phyloP scores from a whole-genome alignment of 1,284 basidiomycete species.

The Bondarzewia mesenterica region DNA sequence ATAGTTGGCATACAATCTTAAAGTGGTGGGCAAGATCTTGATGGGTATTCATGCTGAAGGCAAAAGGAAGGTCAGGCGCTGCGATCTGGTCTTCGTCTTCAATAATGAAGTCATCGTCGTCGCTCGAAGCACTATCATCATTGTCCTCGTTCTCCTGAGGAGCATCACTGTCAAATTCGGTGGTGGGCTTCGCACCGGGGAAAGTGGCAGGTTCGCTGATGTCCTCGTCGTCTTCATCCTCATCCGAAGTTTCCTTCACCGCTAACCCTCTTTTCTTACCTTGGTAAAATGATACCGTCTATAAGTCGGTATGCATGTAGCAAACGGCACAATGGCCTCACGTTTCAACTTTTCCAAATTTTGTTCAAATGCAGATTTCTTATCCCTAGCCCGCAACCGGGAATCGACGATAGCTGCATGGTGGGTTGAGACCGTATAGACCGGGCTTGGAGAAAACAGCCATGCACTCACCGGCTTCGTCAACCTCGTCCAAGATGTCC shows the following conservation, averaged over 20 bases:
- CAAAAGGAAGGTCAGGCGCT: constrained; percentile 48
- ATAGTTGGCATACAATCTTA: constrained; percentile 80
- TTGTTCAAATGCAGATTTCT: constrained; percentile 50
- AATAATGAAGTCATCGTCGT: constrained; percentile 59
- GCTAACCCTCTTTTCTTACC: neutral
- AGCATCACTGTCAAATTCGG: constrained; percentile 6
- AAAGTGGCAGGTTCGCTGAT: constrained; percentile 21
- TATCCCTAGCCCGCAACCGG: constrained; percentile 54
- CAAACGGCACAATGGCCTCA: too few relatives aligned
- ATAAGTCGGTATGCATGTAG: too few relatives aligned
- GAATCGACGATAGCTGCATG: constrained; percentile 50
- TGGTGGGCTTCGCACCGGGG: constrained; percentile 10
- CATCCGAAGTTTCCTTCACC: constrained; percentile 1
- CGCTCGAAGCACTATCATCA: constrained; percentile 21
- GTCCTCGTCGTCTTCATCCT: neutral
- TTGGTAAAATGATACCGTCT: too few relatives aligned
- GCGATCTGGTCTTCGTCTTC: constrained; percentile 51
- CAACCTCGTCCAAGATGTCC: constrained; percentile 47
- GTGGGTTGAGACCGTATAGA: neutral
- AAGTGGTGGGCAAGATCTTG: constrained; percentile 72
- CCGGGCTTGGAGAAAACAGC: too few relatives aligned
- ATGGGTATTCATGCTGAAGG: constrained; percentile 72
- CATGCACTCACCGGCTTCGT: constrained; percentile 46
- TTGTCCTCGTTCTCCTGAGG: constrained; percentile 19
- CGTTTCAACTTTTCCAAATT: constrained; percentile 62